Conservation (phyloP, 2,329 filamentous ascomycete species). For the Sporothrix pseudoabietina region DNA sequence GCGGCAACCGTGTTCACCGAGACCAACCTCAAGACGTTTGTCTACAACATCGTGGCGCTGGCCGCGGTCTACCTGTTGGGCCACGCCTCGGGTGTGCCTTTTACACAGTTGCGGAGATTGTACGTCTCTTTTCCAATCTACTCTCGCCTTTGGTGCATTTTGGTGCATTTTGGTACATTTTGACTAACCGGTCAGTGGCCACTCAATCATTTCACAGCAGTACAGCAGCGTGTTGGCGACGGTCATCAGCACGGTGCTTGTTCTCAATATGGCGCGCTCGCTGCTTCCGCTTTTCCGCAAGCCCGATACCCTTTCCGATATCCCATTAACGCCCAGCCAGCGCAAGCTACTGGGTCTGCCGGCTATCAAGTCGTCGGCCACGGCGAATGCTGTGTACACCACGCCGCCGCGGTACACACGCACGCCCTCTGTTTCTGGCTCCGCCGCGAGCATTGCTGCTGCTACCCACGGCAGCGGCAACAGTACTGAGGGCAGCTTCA, state of each 20-base stretch:
- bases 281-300: conserved; percentile 71
- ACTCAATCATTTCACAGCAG: conserved; percentile 41
- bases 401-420: conserved; percentile 86
- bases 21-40: conserved; percentile 69
- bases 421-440: conserved; percentile 66
- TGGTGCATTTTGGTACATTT: too few relatives aligned
- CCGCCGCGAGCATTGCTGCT: conserved; percentile 54
- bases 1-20: conserved; percentile 77
- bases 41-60: conserved; percentile 61
- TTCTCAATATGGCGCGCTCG: conserved; percentile 72
- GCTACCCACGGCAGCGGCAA: conserved; percentile 32
- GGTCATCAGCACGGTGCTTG: conserved; percentile 56
- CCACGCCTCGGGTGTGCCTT: conserved; percentile 37
- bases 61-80: conserved; percentile 39
- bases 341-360: conserved; percentile 80
- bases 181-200: not conserved
- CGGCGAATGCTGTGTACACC: conserved; percentile 71
- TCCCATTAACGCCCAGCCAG: conserved; percentile 87
- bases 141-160: not conserved
- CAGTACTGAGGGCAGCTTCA: conserved; percentile 23
- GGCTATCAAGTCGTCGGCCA: conserved; percentile 63
- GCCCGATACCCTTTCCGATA: conserved; percentile 80
- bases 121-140: conserved; percentile 39
- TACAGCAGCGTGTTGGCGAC: conserved; percentile 50
- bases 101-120: conserved; percentile 44